A percentile compares a stretch with the other conserved stretches of the same genome.
Conservation (phyloP, 2,329 filamentous ascomycete genomes). For the Bipolaris cookei region DNA sequence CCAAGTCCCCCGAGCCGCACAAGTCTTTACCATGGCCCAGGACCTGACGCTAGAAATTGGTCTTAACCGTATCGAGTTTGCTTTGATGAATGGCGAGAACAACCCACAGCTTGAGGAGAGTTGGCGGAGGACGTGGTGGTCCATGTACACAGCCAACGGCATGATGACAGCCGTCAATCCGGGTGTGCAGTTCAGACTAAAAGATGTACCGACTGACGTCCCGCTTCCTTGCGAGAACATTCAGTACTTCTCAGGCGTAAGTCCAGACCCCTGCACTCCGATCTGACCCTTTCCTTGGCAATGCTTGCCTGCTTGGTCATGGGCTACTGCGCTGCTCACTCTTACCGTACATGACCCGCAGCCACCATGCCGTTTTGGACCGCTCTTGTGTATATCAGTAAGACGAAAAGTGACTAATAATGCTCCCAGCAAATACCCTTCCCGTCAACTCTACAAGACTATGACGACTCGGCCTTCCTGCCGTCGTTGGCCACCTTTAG, state of each 20-base stretch:
- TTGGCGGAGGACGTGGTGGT: constrained; percentile 92
- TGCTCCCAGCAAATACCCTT: constrained; percentile 43
- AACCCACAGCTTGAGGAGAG: constrained; percentile 78
- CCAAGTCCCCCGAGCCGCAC: constrained; percentile 70
- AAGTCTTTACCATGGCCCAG: constrained; percentile 71
- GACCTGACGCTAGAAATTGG: constrained; percentile 76
- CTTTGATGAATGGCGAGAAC: constrained; percentile 66
- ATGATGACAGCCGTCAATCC: constrained; percentile 82
- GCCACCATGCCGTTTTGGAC: constrained; percentile 5
- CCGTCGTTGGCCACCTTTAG: constrained; percentile 75
- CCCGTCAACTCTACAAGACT: constrained; percentile 67
- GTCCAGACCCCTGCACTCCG: constrained; percentile 19
- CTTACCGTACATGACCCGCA: constrained; percentile 3
- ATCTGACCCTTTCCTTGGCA: constrained; percentile 19
- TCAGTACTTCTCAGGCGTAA: constrained; percentile 62
- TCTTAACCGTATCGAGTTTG: constrained; percentile 73
- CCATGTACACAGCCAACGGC: constrained; percentile 78
- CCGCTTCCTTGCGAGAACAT: constrained; percentile 81
- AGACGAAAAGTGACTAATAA: constrained; percentile 4
- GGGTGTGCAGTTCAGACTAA: constrained; percentile 72
- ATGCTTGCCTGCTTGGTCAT: constrained; percentile 16
- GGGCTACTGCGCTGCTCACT: constrained; percentile 1
- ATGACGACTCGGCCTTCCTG: constrained; percentile 77
- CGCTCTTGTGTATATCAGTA: neutral
- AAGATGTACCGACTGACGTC: constrained; percentile 70